These are phyloP conservation scores for Amauroascus verrucosus DNA, from an alignment of 2,329 filamentous ascomycete genomes.

Conservation along the genomic window DNA sequence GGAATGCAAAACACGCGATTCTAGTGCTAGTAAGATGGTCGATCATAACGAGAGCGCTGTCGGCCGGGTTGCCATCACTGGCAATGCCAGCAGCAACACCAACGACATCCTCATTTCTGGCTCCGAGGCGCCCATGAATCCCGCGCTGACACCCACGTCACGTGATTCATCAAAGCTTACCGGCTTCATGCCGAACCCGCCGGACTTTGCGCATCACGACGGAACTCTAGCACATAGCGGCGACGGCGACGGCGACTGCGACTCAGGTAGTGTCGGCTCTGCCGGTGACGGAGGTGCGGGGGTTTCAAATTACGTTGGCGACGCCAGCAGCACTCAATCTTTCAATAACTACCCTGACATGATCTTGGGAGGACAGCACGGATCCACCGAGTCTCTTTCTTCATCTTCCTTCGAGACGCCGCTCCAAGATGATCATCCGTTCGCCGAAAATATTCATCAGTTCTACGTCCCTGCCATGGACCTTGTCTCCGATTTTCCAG, in stretches of 20 bases:
- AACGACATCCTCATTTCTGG: no score
- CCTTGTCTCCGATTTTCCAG: conserved; percentile 1
- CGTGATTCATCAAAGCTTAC: neutral
- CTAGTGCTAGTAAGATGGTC: conserved; percentile 1
- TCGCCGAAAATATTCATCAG: neutral
- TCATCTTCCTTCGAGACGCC: neutral
- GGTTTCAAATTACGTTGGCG: neutral
- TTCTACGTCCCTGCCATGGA: neutral
- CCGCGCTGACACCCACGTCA: neutral
- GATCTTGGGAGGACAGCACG: neutral
- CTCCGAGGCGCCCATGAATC: neutral
- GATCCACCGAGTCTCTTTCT: neutral
- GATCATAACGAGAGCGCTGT: neutral
- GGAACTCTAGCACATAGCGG: neutral
- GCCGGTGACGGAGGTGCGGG: neutral
- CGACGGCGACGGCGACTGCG: neutral
- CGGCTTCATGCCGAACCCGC: neutral
- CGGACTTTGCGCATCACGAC: neutral
- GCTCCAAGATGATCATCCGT: neutral
- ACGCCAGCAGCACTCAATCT: neutral
- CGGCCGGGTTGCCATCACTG: neutral
- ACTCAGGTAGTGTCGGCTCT: neutral
- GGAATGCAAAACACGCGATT: neutral
- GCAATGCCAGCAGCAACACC: no score
- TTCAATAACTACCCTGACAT: neutral